phyloP scores from a whole-genome alignment of 306 rosid genomes.

The Glycyrrhiza uralensis region DNA sequence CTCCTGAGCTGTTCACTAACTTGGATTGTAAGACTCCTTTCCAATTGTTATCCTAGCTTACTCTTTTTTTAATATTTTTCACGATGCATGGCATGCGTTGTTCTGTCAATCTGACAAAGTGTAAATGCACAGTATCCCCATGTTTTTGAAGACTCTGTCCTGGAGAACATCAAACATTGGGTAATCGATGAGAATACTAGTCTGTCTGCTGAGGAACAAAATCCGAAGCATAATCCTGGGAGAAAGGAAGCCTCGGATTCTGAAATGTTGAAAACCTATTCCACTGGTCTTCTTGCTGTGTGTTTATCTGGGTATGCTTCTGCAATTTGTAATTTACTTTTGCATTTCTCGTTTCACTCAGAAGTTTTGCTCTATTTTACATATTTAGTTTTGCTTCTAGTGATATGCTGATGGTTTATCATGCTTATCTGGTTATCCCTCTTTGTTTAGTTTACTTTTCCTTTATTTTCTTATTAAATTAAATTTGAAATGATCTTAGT shows the following conservation, averaged over 20 bases:
- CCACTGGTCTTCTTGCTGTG: conserved; percentile 83
- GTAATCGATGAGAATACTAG: conserved; percentile 62
- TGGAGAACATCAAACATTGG: conserved; percentile 67
- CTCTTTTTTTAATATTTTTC: background rate
- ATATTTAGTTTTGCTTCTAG: background rate
- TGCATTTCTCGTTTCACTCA: background rate
- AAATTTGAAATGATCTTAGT: conserved; percentile 34
- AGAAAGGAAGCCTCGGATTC: conserved; percentile 62
- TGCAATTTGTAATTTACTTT: background rate
- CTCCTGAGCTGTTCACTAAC: conserved; percentile 70
- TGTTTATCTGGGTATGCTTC: conserved; percentile 68
- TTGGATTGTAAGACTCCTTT: conserved; percentile 56
- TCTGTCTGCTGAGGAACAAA: conserved; percentile 49
- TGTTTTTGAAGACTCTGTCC: conserved; percentile 72
- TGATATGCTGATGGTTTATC: background rate
- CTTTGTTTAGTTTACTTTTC: conserved; percentile 12
- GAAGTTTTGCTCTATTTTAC: background rate
- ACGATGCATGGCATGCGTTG: background rate
- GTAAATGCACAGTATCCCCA: conserved; percentile 71
- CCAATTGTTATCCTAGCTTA: background rate
- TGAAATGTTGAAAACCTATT: conserved; percentile 83
- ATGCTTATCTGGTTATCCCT: background rate
- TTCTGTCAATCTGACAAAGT: conserved; percentile 17
- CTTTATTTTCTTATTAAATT: background rate
- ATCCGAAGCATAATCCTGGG: conserved; percentile 45